Conservation (phyloP, 108 stramenopile genomes). For the Skeletonema tropicum region DNA sequence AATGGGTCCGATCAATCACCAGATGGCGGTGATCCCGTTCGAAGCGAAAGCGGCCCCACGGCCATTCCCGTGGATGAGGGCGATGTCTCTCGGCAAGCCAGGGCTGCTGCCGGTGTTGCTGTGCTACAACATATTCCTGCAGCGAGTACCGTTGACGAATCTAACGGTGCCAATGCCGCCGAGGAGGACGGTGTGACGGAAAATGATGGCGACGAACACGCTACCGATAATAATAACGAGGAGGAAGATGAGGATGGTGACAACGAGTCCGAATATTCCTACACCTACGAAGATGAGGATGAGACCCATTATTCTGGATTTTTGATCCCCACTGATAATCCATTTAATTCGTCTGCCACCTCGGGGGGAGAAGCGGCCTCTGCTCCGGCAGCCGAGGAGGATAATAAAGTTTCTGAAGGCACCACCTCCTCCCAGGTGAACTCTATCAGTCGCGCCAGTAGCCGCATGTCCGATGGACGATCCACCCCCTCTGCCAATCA, state of each 20-base stretch:
- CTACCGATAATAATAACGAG: constrained; percentile 14
- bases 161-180: neutral
- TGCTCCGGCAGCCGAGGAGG: constrained; percentile 10
- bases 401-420: neutral
- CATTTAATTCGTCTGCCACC: constrained; percentile 6
- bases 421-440: neutral
- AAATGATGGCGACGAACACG: constrained; percentile 29
- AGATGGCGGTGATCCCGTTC: neutral
- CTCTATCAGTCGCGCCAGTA: neutral
- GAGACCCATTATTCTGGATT: constrained; percentile 82
- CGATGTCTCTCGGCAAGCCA: constrained; percentile 2
- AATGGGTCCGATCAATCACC: neutral
- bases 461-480: constrained; percentile 3
- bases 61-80: neutral
- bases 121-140: neutral
- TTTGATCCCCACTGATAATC: constrained; percentile 51
- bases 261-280: constrained; percentile 66
- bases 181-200: constrained; percentile 6
- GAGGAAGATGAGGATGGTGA: constrained; percentile 38
- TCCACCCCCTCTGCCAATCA: neutral
- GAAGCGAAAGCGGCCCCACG: neutral
- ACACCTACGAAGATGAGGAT: constrained; percentile 86
- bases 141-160: neutral
- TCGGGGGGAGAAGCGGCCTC: constrained; percentile 9
- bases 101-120: neutral